Evolutionary conservation across 2,329 filamentous ascomycete genomes (phyloP), one percentile per base, ranked within the genome.

Genomic region (Erysiphe neolycopersici): DNA sequence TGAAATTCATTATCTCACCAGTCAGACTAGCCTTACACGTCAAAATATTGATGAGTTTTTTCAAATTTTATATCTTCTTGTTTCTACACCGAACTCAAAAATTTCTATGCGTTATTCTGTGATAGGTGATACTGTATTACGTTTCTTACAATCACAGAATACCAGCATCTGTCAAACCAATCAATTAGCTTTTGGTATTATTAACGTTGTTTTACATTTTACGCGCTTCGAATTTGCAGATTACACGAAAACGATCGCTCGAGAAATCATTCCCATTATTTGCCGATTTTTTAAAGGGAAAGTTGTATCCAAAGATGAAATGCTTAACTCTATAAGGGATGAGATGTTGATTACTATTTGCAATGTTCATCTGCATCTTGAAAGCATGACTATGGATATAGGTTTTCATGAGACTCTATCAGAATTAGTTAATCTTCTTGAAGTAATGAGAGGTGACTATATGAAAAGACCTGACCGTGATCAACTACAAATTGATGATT

Each of bases 361-460:
- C 48, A 63, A 71, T n/a, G 64, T 75, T 30, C 67, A 73, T 49
- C 61, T 76, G 9, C 72, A 77, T 49, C 61, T 80, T 39, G 66
- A 79, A 49, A 61, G 69, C 46, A 54, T 79, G 30, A 57, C 67
- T 22, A 56, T 59, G 36, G 62, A 68, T 43, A 55, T 59, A 8
- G 55, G 47, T 36, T 49, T 45, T 49, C 49, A 43, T 50, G 58
- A 55, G 47, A 50, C 55, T 44, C 52, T 50, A 13, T 53, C 38
- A 58, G 67, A 49, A 44, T 50, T 92, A 5, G 71, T 77, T 48
- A 68, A 69, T n/a, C 59, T 94, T 1, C 56, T 75, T 31, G 76
- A 84, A 38, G 64, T 68, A 4, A 60, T 98, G n/a, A 78, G 76
- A 62, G 62, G 62, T 9, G 87, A 94, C 53, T 95, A 95, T 58